Evolutionary conservation across 2,329 filamentous ascomycete species (phyloP), one percentile per base, ranked within the genome.

Genomic region (Westerdykella aurantiaca): DNA sequence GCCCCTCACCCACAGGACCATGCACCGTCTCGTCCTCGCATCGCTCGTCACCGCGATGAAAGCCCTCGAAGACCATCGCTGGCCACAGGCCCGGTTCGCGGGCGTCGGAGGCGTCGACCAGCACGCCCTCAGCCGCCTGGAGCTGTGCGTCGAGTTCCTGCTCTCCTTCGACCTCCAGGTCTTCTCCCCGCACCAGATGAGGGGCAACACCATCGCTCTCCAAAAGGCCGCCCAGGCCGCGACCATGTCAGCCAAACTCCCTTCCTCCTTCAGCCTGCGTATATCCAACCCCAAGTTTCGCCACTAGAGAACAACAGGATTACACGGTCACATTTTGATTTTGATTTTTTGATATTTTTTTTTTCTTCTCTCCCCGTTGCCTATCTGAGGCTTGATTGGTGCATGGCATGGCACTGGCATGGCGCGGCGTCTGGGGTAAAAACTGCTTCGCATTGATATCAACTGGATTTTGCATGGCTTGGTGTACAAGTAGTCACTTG

Each of bases 31-130:
- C 6, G 76, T 95, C 25, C 77, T 98, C 13, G 90, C 88, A 0
- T 87, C 86, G 6, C 74, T 96, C 42, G 76, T 90, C 31, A 86
- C 96, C 3, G 89, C 91, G 12, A 93, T 90, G 79, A 98, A 97
- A 70, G 87, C 88, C 0, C 72, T 96, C n/a, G 91, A 98, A 67
- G 91, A 97, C 65, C 77, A 91, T 42, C 86, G 84, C 55, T 95
- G 94, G 69, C 81, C 87, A 7, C 91, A 96, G 69, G 77, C 77
- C 47, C 85, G 88, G 43, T 82, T 96, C 52, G 83, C 91, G 14
- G 85, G 83, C 52, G 90, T 97, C 1, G 91, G 93, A 34, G 91
- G 91, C 14, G 88, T 97, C 13, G 87, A 81, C 58, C 85, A 87
- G 61, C 72, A 74, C 14, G 89, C 97, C 68, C 76, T 98, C 41